Base-by-base conservation (phyloP, 176 grass and related monocot species). In the Oryza meyeriana region DNA sequence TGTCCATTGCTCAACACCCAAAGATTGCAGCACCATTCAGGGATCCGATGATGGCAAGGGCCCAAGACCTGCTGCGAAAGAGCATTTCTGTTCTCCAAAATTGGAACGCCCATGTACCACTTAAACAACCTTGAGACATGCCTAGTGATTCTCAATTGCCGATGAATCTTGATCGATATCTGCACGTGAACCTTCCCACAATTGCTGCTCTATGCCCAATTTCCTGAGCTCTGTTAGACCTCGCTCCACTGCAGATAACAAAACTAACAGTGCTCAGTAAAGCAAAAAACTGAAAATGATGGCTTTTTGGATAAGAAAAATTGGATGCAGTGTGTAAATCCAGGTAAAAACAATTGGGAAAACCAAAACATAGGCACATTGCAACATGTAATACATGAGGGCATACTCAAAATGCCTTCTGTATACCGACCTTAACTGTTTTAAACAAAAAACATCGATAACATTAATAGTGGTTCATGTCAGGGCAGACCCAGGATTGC, bases 191-290 rank as follows among this genome's bases (percentile, higher is more conserved):
- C 89, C 87, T 62, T 96, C 93, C 97, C 97, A 96, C 74, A 99
- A 55, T 77, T 95, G 93, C 71, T 92, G 90, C 55, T 99, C 97
- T 36, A 94, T 87, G 42, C 89, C 87, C 71, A 95, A 32, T 78
- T 99, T 99, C 77, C 91, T 90, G 28, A 99, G 87, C 81, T 99
- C 97, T 40, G 85, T 94, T 65, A 99, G 63, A 86, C 93, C 93
- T 80, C 97, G 93, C 87, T 99, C 97, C 87, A 96, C 97, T 99
- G 93, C 78, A 87, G 61, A 59, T 78, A 45, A 66, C 26, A 90
- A 83, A 74, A 22, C 52, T 7, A 22, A 75, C 40, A 74, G 6
- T 63, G 34, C n/a, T 50, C 64, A 72, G 57, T 88, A 74, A 72
- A 50, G 7, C 32, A 79, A 25, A 12, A 55, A n/a, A 83, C 35